Conservation (phyloP, 2,329 filamentous ascomycete genomes). For the Colletotrichum liriopes region DNA sequence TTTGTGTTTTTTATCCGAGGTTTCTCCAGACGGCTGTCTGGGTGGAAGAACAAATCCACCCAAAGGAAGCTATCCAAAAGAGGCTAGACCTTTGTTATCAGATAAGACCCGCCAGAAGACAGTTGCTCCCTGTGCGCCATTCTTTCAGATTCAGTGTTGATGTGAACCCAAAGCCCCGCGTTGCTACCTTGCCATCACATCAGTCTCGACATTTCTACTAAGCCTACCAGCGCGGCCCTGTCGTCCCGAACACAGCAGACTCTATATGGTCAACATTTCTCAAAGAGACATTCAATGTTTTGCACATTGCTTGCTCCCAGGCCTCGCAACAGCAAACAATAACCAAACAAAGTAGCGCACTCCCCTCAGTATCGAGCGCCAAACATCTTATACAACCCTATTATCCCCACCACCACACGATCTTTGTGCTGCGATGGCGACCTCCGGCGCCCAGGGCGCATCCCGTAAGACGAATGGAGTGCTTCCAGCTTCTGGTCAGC, state of each 20-base stretch:
- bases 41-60: not conserved
- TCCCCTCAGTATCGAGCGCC: not conserved
- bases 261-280: not conserved
- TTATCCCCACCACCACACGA: conserved; percentile 12
- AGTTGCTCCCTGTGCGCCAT: conserved; percentile 32
- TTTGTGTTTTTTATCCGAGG: conserved; percentile 22
- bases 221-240: conserved; percentile 8
- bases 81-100: conserved; percentile 1
- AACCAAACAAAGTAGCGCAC: conserved; percentile 28
- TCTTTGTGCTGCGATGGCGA: conserved; percentile 29
- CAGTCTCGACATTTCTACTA: conserved; percentile 11
- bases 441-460: conserved; percentile 30
- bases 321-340: conserved; percentile 12
- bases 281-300: not conserved
- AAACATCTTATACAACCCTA: not conserved
- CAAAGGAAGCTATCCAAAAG: conserved; percentile 31
- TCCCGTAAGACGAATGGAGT: conserved; percentile 66
- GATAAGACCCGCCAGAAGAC: conserved; percentile 30
- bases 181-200: conserved; percentile 26
- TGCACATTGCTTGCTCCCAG: not conserved
- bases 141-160: conserved; percentile 40
- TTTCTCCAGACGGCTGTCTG: not conserved
- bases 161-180: conserved; percentile 35
- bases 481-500: conserved; percentile 63
- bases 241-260: conserved; percentile 9